Base-by-base conservation (phyloP, 202 grass and related monocot species). In the Elaeis oleifera region DNA sequence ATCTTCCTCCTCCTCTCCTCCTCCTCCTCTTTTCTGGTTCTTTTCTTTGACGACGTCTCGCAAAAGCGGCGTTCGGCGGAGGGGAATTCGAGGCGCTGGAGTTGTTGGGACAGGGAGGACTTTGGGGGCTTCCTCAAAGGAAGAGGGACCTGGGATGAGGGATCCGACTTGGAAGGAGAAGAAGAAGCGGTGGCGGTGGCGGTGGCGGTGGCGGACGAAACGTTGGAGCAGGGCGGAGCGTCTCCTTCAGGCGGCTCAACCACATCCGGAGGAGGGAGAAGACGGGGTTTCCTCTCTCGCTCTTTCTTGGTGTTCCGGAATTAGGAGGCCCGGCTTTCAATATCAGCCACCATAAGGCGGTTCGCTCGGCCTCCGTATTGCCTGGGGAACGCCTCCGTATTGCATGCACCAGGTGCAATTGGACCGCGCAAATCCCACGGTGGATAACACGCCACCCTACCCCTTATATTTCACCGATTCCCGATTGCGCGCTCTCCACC, bases 81-180 rank as follows among this genome's bases (percentile, higher is more conserved):
- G 3, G 65, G 36, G 29, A 60, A 54, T 15, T 89, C 79, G 67
- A 96, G 87, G 54, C 90, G 90, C 54, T 80, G 86, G 68, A 96
- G 84, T 59, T 96, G 90, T 67, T 83, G 78, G 23, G 78, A 85
- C 51, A 96, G 78, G 69, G 78, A 96, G 4, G 83, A 78, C 65
- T 90, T 96, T 29, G 90, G 90, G 23, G 90, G 90, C 49, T 85
- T 76, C 53, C 83, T 61, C 14, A 62, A 36, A 27, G 72, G 64
- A 44, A 13, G 36, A 44, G 36, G 36, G 36, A 2, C 11, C 6
- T 70, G 54, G 0, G 68, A 71, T 49, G 67, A 32, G 5, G 49
- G 61, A 20, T 61, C 53, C 32, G 59, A 48, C 50, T 65, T 39
- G 49, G 61, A 53, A 13, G 51, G 52, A n/a, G 69, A 24, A 53